Conservation (phyloP, 352 stramenopile species). For the Thraustotheca clavata region DNA sequence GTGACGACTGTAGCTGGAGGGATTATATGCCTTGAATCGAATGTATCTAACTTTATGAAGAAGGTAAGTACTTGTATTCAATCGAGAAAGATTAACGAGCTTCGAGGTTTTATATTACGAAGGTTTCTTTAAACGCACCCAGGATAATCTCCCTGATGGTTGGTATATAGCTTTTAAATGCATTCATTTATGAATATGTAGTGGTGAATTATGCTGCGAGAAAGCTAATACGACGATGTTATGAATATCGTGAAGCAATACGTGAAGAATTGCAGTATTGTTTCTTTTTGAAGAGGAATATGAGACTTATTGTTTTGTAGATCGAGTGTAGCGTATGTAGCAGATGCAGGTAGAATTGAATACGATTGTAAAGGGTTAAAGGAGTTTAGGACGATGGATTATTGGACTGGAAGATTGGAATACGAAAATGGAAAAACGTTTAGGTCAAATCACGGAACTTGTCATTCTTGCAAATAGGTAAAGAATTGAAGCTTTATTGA, state of each 20-base stretch:
- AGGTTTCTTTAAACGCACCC: conserved; percentile 68
- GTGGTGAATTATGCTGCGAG: conserved; percentile 46
- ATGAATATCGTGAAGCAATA: conserved; percentile 77
- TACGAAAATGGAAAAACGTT: conserved; percentile 78
- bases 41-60: conserved; percentile 81
- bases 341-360: conserved; percentile 32
- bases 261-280: conserved; percentile 73
- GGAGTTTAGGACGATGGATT: conserved; percentile 50
- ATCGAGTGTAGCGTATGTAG: conserved; percentile 60
- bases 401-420: conserved; percentile 81
- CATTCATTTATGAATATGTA: neutral
- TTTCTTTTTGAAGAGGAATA: no score
- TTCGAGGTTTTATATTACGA: conserved; percentile 74
- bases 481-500: neutral
- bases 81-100: neutral
- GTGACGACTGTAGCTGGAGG: conserved; percentile 54
- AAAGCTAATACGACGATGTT: conserved; percentile 61
- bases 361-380: neutral
- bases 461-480: conserved; percentile 64
- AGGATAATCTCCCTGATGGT: conserved; percentile 47
- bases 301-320: conserved; percentile 23
- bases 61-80: conserved; percentile 32
- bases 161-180: neutral
- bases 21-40: conserved; percentile 64
- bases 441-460: conserved; percentile 74